A percentile compares a stretch with the other conserved stretches of the same genome.
These are phyloP conservation scores for Stephania yunnanensis DNA, from an alignment of 164 flowering plant genomes.

Conservation along the genomic window DNA sequence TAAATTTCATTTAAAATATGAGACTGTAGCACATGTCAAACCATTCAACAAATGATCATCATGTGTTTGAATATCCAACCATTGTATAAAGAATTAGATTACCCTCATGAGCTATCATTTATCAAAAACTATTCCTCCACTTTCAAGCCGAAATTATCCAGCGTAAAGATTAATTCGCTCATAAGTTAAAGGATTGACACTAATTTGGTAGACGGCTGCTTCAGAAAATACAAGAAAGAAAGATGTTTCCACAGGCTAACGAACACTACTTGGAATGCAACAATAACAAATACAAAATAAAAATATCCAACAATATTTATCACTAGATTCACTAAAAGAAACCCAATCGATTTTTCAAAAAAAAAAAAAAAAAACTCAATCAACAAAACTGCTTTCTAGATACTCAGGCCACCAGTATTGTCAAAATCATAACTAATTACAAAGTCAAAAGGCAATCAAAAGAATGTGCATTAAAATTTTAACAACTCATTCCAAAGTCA, in stretches of 20 bases:
- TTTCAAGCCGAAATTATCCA: neutral
- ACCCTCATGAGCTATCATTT: neutral
- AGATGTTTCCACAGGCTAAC: neutral
- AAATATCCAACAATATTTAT: neutral
- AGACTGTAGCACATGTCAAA: neutral
- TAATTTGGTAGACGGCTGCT: neutral
- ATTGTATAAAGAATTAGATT: neutral
- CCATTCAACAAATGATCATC: neutral
- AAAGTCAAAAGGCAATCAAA: neutral
- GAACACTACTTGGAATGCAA: too few relatives aligned
- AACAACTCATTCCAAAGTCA: neutral
- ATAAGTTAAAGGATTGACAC: neutral
- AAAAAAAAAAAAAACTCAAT: neutral
- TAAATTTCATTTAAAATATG: neutral
- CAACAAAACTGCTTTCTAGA: neutral
- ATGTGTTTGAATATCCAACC: neutral
- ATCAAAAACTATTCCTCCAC: neutral
- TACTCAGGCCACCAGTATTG: neutral
- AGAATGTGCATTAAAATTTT: neutral
- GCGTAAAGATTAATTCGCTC: neutral
- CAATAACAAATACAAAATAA: neutral
- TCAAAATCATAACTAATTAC: neutral
- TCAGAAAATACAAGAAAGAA: neutral
- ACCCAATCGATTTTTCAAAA: neutral
- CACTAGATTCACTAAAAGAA: neutral